Conservation (phyloP, 2,329 filamentous ascomycete species). For the Cryoendolithus antarcticus region DNA sequence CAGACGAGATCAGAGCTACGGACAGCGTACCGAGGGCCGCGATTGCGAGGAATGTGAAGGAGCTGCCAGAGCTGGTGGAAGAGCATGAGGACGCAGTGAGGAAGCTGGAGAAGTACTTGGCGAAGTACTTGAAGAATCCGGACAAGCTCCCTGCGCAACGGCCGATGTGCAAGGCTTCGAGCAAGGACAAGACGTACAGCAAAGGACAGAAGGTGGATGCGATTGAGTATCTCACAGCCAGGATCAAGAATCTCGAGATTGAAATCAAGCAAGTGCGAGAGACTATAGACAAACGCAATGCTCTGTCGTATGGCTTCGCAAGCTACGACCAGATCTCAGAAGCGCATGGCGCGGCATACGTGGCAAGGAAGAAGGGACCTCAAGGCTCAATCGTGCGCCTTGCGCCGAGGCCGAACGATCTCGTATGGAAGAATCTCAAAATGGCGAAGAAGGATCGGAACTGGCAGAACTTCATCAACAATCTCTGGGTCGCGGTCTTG, state of each 20-base stretch:
- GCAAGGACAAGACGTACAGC: constrained; percentile 60
- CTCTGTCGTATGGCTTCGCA: constrained; percentile 86
- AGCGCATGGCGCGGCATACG: constrained; percentile 77
- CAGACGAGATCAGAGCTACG: constrained; percentile 66
- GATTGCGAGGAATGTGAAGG: constrained; percentile 83
- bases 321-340: constrained; percentile 83
- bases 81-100: constrained; percentile 73
- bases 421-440: constrained; percentile 91
- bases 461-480: constrained; percentile 66
- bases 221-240: constrained; percentile 80
- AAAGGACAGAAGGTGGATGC: constrained; percentile 73
- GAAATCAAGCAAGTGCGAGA: constrained; percentile 75
- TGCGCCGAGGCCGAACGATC: constrained; percentile 75
- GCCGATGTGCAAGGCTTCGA: constrained; percentile 67
- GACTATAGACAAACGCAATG: constrained; percentile 73
- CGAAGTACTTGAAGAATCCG: constrained; percentile 84
- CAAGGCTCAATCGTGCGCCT: constrained; percentile 64
- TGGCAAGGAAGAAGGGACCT: constrained; percentile 67
- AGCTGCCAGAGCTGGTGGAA: constrained; percentile 72
- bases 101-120: constrained; percentile 68
- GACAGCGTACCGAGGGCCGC: constrained; percentile 68
- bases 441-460: constrained; percentile 55
- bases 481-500: constrained; percentile 68
- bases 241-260: constrained; percentile 69
- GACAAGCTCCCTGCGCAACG: constrained; percentile 63